These are phyloP conservation scores for Teunomyces stri DNA, from an alignment of 805 yeast genomes.

Conservation along the genomic window DNA sequence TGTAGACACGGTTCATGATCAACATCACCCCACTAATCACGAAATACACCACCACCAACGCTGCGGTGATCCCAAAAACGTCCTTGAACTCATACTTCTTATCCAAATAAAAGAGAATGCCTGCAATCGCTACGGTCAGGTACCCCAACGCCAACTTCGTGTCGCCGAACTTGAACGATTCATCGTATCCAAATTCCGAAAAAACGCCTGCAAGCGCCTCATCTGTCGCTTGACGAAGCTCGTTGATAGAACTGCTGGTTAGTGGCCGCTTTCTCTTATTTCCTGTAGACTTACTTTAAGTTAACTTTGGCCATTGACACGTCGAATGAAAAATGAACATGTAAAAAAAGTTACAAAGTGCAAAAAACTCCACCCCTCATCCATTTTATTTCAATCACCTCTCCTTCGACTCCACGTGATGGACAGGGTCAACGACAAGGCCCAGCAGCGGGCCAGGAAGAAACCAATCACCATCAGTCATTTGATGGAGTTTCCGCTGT, in stretches of 20 bases:
- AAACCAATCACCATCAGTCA: slow-evolving; percentile 60
- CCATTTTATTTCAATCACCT: no score
- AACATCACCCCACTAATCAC: slow-evolving; percentile 31
- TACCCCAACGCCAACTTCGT: slow-evolving; percentile 50
- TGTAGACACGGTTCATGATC: slow-evolving; percentile 36
- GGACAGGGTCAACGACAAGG: neutral
- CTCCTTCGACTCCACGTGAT: neutral
- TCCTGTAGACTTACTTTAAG: slow-evolving; percentile 24
- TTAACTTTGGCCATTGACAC: slow-evolving; percentile 16
- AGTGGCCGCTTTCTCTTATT: no score
- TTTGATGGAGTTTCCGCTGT: slow-evolving; percentile 54
- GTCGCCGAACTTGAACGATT: slow-evolving; percentile 46
- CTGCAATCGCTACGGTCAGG: slow-evolving; percentile 46
- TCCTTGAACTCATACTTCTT: slow-evolving; percentile 47
- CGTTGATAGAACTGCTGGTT: slow-evolving; percentile 41
- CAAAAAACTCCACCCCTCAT: no score
- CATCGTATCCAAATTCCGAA: slow-evolving; percentile 44
- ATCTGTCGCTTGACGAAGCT: slow-evolving; percentile 49
- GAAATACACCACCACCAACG: slow-evolving; percentile 38
- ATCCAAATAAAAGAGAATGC: slow-evolving; percentile 45
- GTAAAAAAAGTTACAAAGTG: no score
- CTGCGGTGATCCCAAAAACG: slow-evolving; percentile 30
- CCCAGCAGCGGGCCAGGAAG: slow-evolving; percentile 14
- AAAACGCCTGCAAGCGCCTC: slow-evolving; percentile 45
- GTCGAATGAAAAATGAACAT: neutral